Conservation (phyloP, 495 filamentous ascomycete species). For the Trichoderma parareesei region DNA sequence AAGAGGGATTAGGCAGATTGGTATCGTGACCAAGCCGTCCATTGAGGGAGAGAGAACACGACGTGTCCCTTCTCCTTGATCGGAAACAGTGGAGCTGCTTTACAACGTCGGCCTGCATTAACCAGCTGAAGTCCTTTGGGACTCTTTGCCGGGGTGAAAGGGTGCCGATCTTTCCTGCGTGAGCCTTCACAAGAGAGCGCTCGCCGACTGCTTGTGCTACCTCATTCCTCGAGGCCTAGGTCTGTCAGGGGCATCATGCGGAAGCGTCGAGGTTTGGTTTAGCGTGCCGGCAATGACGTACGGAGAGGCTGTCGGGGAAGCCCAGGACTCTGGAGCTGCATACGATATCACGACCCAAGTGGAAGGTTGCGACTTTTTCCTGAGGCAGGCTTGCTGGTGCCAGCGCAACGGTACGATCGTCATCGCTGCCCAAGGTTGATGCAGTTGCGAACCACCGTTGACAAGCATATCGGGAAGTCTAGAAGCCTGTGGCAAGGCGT, state of each 20-base stretch:
- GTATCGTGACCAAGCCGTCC: background rate
- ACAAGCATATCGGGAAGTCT: background rate
- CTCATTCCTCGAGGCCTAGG: background rate
- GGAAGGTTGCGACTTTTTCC: background rate
- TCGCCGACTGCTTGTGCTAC: background rate
- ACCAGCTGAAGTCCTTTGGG: background rate
- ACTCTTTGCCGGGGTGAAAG: background rate
- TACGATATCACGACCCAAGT: background rate
- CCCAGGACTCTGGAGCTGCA: background rate
- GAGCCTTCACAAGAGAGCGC: background rate
- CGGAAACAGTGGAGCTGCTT: background rate
- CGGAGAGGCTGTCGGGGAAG: background rate
- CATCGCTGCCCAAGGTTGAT: slow-evolving; percentile 3
- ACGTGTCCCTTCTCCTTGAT: background rate
- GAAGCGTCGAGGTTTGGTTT: background rate
- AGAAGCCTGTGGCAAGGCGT: background rate
- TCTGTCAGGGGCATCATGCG: background rate
- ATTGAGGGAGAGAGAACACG: background rate
- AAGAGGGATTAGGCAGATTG: background rate
- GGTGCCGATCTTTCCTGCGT: slow-evolving; percentile 1
- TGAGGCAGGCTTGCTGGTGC: background rate
- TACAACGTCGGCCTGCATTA: slow-evolving; percentile 2
- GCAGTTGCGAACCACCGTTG: background rate
- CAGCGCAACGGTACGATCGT: background rate
- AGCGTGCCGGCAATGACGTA: background rate